Conservation (phyloP, 352 stramenopile species). For the Phytophthora tentaculata region DNA sequence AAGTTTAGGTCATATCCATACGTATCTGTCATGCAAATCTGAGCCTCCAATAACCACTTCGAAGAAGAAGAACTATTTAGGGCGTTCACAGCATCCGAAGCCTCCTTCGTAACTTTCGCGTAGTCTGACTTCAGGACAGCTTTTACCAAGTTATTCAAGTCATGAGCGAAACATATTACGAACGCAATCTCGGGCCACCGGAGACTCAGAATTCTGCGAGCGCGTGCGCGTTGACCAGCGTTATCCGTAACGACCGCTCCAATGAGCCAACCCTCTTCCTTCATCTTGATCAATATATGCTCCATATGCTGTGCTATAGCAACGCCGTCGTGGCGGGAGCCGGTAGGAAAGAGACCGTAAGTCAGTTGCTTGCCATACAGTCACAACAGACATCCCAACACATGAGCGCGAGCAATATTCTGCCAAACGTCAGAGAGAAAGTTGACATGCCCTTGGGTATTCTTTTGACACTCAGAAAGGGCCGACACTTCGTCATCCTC, state of each 20-base stretch:
- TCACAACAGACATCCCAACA: not conserved
- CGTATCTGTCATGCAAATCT: not conserved
- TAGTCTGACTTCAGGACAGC: conserved; percentile 1
- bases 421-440: not conserved
- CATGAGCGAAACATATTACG: conserved; percentile 8
- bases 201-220: not conserved
- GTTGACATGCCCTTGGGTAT: not conserved
- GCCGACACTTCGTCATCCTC: not conserved
- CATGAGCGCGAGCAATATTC: not conserved
- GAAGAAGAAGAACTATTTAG: conserved; percentile 4
- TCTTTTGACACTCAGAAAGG: not conserved
- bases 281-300: not conserved
- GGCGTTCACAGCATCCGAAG: conserved; percentile 2
- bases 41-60: conserved; percentile 1
- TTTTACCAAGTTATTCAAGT: conserved; percentile 8
- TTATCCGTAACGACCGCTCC: conserved; percentile 5
- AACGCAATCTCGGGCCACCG: not conserved
- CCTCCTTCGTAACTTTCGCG: not conserved
- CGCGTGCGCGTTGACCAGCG: conserved; percentile 1
- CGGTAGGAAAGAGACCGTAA: not conserved
- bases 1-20: not conserved
- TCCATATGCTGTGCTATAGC: not conserved
- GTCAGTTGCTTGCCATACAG: too few species aligned
- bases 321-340: not conserved
- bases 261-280: not conserved